These are phyloP conservation scores for Coniochaeta sp. DNA, from an alignment of 2,329 filamentous ascomycete species.

Conservation along the genomic window DNA sequence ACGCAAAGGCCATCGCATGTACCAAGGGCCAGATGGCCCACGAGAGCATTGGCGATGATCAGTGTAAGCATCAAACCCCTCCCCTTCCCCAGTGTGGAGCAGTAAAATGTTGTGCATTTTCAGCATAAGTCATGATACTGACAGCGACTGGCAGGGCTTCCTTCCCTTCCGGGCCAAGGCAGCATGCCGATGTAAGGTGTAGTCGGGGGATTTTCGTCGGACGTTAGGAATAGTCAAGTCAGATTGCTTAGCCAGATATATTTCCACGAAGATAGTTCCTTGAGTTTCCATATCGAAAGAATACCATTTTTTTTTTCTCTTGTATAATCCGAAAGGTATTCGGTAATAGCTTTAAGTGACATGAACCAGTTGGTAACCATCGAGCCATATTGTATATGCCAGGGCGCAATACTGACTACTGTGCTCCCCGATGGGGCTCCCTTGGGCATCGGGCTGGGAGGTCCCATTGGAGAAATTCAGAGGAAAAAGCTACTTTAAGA, in stretches of 20 bases:
- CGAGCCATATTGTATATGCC: too few species aligned
- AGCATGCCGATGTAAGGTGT: not conserved
- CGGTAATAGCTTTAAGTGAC: too few species aligned
- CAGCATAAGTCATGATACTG: not conserved
- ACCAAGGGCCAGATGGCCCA: constrained; percentile 13
- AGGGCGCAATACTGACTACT: too few species aligned
- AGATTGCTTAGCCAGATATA: not conserved
- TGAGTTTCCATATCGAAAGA: not conserved
- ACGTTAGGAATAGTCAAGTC: not conserved
- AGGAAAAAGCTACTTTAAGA: too few species aligned
- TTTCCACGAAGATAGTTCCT: not conserved
- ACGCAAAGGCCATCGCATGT: constrained; percentile 13
- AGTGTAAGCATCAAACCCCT: not conserved
- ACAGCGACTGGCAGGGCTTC: not conserved
- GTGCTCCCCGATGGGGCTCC: too few species aligned
- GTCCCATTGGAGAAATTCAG: too few species aligned
- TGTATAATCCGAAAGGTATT: not conserved
- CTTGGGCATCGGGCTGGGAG: too few species aligned
- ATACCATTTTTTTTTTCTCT: too few species aligned
- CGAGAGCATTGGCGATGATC: constrained; percentile 12
- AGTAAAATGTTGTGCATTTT: not conserved
- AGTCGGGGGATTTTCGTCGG: too few species aligned
- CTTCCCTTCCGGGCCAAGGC: not conserved
- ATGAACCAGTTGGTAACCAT: too few species aligned
- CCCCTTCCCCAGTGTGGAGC: too few species aligned